Evolutionary conservation across 2,329 filamentous ascomycete genomes (phyloP).

Genomic region (Venturia effusa): DNA sequence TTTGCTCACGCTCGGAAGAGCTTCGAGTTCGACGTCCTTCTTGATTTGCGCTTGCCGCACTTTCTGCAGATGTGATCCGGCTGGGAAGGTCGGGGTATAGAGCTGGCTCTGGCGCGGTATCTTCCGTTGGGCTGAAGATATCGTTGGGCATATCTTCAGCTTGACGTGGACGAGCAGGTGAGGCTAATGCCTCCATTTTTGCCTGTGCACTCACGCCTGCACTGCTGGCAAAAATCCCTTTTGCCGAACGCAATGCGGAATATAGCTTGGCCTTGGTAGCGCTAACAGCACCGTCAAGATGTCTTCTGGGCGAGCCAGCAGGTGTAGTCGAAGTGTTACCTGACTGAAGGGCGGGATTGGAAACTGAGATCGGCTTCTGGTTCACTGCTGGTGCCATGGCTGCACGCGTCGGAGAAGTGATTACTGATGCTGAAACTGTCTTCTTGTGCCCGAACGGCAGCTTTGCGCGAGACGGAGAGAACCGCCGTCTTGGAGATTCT

Average conservation of each 20-base stretch:
- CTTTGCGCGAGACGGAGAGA: conserved; percentile 22
- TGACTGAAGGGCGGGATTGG: conserved; percentile 28
- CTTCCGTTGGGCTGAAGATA: conserved; percentile 23
- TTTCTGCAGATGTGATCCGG: conserved; percentile 13
- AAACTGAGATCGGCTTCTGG: conserved; percentile 45
- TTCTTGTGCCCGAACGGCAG: conserved; percentile 43
- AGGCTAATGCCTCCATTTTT: conserved; percentile 42
- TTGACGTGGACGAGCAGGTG: conserved; percentile 18
- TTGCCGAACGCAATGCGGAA: conserved; percentile 80
- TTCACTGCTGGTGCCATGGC: conserved; percentile 28
- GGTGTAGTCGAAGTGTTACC: conserved; percentile 43
- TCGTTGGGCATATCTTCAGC: conserved; percentile 22
- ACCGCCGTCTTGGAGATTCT: conserved; percentile 3
- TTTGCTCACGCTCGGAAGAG: conserved; percentile 52
- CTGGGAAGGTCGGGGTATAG: conserved; percentile 24
- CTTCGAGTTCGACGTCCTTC: conserved; percentile 42
- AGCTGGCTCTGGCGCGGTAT: conserved; percentile 18
- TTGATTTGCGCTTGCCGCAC: conserved; percentile 17
- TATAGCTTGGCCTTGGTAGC: conserved; percentile 89
- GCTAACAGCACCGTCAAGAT: conserved; percentile 69
- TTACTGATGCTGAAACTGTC: conserved; percentile 50
- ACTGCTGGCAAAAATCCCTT: conserved; percentile 72
- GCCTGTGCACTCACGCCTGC: conserved; percentile 47
- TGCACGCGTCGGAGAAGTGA: conserved; percentile 39
- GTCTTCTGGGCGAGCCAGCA: conserved; percentile 42